Evolutionary conservation across 1,284 basidiomycete genomes (phyloP).

Genomic region (Stereum hirsutum): DNA sequence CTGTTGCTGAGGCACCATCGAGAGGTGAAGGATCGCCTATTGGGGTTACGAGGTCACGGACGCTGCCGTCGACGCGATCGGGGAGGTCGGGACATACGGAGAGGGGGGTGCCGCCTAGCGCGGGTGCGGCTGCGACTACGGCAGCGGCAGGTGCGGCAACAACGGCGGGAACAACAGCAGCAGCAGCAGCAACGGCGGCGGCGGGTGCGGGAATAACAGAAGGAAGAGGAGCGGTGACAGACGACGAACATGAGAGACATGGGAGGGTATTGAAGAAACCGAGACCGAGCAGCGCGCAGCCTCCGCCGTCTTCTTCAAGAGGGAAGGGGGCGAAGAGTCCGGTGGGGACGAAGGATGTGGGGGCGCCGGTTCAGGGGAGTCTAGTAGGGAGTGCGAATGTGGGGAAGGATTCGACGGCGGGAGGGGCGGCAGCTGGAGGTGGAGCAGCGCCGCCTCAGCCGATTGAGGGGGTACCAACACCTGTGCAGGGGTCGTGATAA

Average conservation of each 20-base stretch:
- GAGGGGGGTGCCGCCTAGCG: neutral
- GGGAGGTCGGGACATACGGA: neutral
- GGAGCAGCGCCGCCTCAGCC: too few relatives aligned
- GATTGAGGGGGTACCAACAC: too few relatives aligned
- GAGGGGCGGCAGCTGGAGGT: too few relatives aligned
- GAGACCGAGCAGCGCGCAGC: constrained; percentile 10
- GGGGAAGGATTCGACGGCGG: too few relatives aligned
- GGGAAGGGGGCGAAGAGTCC: neutral
- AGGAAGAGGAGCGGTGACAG: neutral
- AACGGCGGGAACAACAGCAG: too few relatives aligned
- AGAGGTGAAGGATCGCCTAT: neutral
- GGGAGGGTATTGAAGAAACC: constrained; percentile 7
- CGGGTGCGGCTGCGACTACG: too few relatives aligned
- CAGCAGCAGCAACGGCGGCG: too few relatives aligned
- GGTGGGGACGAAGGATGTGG: too few relatives aligned
- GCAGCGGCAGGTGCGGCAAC: too few relatives aligned
- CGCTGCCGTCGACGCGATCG: constrained; percentile 9
- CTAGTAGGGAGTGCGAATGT: too few relatives aligned
- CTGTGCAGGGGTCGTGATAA: too few relatives aligned
- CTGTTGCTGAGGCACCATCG: constrained; percentile 5
- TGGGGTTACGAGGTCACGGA: constrained; percentile 10
- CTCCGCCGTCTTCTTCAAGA: neutral
- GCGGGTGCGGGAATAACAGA: neutral
- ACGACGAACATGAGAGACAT: constrained; percentile 1
- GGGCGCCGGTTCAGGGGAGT: too few relatives aligned